These are phyloP conservation scores for Conidiobolus incongruus DNA, from an alignment of 371 early-diverging fungal genomes.

Conservation along the genomic window DNA sequence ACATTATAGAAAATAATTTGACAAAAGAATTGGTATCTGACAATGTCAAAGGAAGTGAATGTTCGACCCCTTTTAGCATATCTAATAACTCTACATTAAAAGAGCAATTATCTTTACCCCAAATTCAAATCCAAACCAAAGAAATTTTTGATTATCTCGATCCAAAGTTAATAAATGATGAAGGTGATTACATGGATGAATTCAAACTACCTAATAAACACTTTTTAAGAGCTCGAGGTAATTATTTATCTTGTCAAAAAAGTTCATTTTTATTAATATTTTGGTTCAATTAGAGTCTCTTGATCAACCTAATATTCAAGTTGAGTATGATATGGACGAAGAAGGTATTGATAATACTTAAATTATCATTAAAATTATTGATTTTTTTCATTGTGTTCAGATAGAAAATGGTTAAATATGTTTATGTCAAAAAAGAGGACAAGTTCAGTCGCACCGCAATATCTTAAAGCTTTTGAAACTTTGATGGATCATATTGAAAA, in stretches of 20 bases:
- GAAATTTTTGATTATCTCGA: too few relatives aligned
- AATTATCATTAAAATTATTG: neutral
- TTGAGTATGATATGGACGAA: conserved; percentile 97
- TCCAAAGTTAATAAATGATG: neutral
- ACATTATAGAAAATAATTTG: too few relatives aligned
- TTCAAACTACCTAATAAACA: neutral
- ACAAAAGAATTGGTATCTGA: too few relatives aligned
- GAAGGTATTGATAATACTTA: conserved; percentile 29
- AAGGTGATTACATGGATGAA: neutral
- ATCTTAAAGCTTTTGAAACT: conserved; percentile 52
- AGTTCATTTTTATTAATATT: neutral
- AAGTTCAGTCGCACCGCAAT: conserved; percentile 22
- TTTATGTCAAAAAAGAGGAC: conserved; percentile 37
- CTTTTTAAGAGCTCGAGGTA: neutral
- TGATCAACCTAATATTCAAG: conserved; percentile 38
- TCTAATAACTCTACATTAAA: too few relatives aligned
- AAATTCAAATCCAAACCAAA: too few relatives aligned
- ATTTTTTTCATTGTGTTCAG: conserved; percentile 10
- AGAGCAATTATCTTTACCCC: too few relatives aligned
- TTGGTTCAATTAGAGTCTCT: neutral
- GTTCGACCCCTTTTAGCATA: too few relatives aligned
- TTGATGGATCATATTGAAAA: conserved; percentile 87
- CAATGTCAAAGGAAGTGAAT: too few relatives aligned
- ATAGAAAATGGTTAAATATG: conserved; percentile 45
- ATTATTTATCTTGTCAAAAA: conserved; percentile 5